phyloP scores from a whole-genome alignment of 306 rosid species.

The Cotoneaster glaucophyllus region DNA sequence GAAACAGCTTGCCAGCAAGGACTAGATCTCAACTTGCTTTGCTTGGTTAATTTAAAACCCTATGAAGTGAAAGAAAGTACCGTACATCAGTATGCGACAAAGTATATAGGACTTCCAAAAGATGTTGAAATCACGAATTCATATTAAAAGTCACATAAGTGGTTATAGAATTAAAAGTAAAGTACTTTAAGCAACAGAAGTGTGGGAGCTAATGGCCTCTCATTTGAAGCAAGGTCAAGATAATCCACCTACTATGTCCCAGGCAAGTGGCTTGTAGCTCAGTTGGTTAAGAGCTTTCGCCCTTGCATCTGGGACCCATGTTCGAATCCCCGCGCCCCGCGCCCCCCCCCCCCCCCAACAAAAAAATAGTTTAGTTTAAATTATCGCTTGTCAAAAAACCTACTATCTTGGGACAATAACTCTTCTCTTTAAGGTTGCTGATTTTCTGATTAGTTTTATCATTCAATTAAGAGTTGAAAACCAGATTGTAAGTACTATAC shows the following conservation, averaged over 20 bases:
- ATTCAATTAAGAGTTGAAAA: neutral
- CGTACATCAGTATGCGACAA: neutral
- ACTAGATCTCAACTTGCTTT: conserved; percentile 77
- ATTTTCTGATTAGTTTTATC: neutral
- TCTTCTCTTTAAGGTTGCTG: neutral
- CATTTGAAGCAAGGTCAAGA: neutral
- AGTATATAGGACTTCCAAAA: neutral
- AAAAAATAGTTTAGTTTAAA: too few relatives aligned
- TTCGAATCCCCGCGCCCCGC: too few relatives aligned
- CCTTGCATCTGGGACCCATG: too few relatives aligned
- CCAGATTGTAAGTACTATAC: neutral
- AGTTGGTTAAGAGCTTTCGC: too few relatives aligned
- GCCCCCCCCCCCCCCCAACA: too few relatives aligned
- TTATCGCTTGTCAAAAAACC: too few relatives aligned
- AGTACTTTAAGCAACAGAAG: neutral
- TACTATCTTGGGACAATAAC: neutral
- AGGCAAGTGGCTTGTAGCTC: too few relatives aligned
- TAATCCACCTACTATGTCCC: neutral
- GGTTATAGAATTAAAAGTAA: neutral
- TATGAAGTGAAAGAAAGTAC: conserved; percentile 21
- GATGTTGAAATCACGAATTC: neutral
- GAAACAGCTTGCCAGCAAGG: conserved; percentile 89
- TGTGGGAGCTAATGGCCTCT: neutral
- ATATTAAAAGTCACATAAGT: neutral
- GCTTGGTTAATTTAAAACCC: conserved; percentile 86